Conservation (phyloP, 2,329 filamentous ascomycete species). For the Anisogramma anomala region DNA sequence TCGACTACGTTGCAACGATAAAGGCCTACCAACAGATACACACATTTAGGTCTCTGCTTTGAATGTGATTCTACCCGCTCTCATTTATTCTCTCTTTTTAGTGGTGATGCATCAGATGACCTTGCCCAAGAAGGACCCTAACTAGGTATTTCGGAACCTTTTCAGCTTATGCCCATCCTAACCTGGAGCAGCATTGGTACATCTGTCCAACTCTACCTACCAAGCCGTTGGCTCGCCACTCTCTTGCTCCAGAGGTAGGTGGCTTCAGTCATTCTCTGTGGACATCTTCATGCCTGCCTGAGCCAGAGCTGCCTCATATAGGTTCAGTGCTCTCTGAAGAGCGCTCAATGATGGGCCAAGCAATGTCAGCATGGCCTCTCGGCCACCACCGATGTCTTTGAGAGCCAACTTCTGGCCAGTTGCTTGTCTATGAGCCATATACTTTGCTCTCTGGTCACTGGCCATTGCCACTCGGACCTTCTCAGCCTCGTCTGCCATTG, state of each 20-base stretch:
- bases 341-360: constrained; percentile 64
- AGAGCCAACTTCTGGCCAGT: constrained; percentile 65
- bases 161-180: too few relatives aligned
- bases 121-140: too few relatives aligned
- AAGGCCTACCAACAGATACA: too few relatives aligned
- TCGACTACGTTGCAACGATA: too few relatives aligned
- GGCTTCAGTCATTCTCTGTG: constrained; percentile 12
- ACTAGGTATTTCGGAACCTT: too few relatives aligned
- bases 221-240: too few relatives aligned
- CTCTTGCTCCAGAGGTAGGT: background rate
- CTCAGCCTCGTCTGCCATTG: constrained; percentile 72
- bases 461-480: constrained; percentile 57
- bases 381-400: constrained; percentile 63
- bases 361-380: constrained; percentile 61
- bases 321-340: constrained; percentile 55
- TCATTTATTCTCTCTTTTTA: too few relatives aligned
- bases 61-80: too few relatives aligned
- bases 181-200: too few relatives aligned
- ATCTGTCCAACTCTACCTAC: too few relatives aligned
- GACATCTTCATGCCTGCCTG: constrained; percentile 39
- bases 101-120: too few relatives aligned
- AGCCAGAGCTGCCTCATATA: constrained; percentile 60
- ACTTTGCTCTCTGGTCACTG: constrained; percentile 54
- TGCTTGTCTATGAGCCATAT: constrained; percentile 55
- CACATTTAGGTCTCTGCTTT: too few relatives aligned